These are phyloP conservation scores for Jacaranda copaia DNA, from an alignment of 257 asterid genomes.

Conservation along the genomic window DNA sequence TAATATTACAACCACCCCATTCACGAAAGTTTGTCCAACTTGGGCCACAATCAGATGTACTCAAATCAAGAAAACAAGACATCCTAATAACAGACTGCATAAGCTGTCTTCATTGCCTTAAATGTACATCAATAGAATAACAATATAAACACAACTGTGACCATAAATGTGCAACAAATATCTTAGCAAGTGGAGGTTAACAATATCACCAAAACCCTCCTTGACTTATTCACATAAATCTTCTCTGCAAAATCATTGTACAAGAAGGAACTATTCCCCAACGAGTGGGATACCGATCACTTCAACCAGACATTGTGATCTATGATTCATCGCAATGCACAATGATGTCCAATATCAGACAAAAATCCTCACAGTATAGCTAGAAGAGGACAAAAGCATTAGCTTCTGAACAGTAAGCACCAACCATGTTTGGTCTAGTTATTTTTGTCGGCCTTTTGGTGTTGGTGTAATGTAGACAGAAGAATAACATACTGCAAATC, in stretches of 20 bases:
- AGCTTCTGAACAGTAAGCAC: background rate
- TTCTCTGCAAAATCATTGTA: background rate
- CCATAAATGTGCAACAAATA: background rate
- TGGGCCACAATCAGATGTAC: background rate
- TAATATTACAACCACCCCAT: no score
- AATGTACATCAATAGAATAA: no score
- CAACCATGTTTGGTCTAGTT: background rate
- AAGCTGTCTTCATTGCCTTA: background rate
- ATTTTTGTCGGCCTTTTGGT: background rate
- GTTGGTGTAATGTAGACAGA: background rate
- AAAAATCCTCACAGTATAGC: background rate
- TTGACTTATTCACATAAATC: no score
- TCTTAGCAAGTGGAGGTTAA: background rate
- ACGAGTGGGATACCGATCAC: background rate
- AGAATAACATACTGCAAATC: background rate
- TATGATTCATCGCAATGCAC: background rate
- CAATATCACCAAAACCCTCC: no score
- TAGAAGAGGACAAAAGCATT: background rate
- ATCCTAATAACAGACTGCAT: background rate
- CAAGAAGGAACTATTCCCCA: background rate
- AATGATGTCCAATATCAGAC: background rate
- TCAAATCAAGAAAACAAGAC: background rate
- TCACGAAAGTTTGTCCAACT: background rate
- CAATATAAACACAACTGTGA: background rate
- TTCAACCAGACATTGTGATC: background rate